Evolutionary conservation across 768 basidiomycete genomes (phyloP).

Genomic region (Mycena albidolilacea): DNA sequence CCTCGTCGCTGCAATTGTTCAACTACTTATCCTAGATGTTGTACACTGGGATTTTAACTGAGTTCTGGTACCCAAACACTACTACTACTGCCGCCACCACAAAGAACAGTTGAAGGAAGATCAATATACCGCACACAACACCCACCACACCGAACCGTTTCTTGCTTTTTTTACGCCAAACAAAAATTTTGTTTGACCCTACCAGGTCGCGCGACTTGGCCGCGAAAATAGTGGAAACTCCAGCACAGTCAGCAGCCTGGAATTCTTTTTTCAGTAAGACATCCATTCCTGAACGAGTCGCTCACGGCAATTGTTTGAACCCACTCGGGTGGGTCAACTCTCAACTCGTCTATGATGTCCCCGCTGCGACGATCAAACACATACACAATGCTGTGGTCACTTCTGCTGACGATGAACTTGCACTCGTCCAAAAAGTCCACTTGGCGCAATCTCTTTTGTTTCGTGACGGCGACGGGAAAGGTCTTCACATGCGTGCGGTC

Average conservation of each 20-base stretch:
- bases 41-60: constrained; percentile 9
- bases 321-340: constrained; percentile 30
- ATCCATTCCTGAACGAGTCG: constrained; percentile 15
- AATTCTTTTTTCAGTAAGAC: constrained; percentile 16
- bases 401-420: constrained; percentile 35
- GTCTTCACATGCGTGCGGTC: constrained; percentile 24
- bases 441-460: constrained; percentile 30
- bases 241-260: constrained; percentile 32
- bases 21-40: background rate
- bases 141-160: constrained; percentile 15
- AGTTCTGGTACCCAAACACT: constrained; percentile 17
- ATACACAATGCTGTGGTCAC: constrained; percentile 41
- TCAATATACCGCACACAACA: constrained; percentile 15
- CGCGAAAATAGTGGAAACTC: constrained; percentile 28
- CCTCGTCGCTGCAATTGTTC: constrained; percentile 1
- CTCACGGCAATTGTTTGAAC: constrained; percentile 35
- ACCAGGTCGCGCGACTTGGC: constrained; percentile 31
- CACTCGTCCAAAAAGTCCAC: constrained; percentile 35
- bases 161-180: constrained; percentile 30
- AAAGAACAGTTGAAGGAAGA: constrained; percentile 27
- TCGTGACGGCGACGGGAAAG: constrained; percentile 31
- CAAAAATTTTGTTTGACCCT: constrained; percentile 23
- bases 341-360: constrained; percentile 30
- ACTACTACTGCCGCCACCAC: constrained; percentile 4
- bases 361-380: constrained; percentile 35